Conservation (phyloP, 2,329 filamentous ascomycete genomes). For the Hirsutella rhossiliensis region DNA sequence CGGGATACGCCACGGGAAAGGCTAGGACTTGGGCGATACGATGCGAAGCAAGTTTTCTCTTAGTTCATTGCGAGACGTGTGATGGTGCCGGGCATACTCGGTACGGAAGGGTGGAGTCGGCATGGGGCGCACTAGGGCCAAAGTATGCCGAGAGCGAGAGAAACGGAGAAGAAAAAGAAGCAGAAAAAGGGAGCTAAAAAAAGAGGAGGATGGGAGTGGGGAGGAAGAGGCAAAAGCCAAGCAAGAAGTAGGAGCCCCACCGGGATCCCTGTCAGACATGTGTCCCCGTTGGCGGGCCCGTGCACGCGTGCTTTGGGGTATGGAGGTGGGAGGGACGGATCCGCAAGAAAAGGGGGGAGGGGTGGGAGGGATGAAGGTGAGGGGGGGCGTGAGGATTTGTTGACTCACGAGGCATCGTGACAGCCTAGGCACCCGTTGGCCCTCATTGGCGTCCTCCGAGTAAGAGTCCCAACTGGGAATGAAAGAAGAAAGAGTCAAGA, state of each 20-base stretch:
- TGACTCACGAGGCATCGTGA: neutral
- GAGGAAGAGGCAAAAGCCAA: neutral
- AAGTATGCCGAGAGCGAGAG: too few species aligned
- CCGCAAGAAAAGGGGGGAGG: neutral
- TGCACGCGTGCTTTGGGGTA: neutral
- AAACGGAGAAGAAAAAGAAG: neutral
- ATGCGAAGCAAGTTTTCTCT: too few species aligned
- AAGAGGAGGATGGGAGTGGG: neutral
- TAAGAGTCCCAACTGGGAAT: too few species aligned
- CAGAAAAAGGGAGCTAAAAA: neutral
- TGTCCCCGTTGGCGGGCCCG: constrained; percentile 3
- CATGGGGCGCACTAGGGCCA: too few species aligned
- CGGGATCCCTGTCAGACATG: constrained; percentile 5
- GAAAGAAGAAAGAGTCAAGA: too few species aligned
- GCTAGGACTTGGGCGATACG: too few species aligned
- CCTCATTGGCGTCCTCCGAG: neutral
- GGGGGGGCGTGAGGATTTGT: neutral
- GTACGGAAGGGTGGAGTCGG: too few species aligned
- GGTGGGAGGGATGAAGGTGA: neutral
- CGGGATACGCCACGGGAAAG: neutral
- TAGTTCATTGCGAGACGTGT: too few species aligned
- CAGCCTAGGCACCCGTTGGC: too few species aligned
- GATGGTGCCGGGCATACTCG: too few species aligned
- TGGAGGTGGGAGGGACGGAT: neutral
- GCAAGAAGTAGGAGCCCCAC: neutral